Evolutionary conservation across 441 rosid species (phyloP), one percentile per base, ranked within the genome.

Genomic region (Erysimum pusillum): DNA sequence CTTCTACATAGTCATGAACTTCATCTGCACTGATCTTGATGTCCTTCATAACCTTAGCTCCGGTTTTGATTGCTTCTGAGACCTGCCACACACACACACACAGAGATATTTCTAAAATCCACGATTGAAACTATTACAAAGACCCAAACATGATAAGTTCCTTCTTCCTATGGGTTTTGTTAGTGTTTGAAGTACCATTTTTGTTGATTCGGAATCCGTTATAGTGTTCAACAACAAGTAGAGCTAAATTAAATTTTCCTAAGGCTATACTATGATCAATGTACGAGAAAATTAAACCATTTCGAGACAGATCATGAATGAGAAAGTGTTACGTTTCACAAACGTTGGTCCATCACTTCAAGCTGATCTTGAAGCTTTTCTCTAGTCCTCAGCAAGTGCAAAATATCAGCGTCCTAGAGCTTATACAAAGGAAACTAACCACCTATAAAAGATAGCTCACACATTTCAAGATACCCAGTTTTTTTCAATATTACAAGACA

Each of bases 331-430:
- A 92, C 98, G 52, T 83, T 80, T 89, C 88, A 79, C 86, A 83
- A 25, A n/a, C 85, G 92, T 62, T 66, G 89, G 76, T 94, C 91
- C 73, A 87, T 81, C 73, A 87, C 76, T 34, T 83, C 80, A 59
- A 92, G 89, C 80, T 89, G 97, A 49, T 88, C 85, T 76, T 89
- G 94, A 83, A 92, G 97, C 91, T 83, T 92, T 83, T 94, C 95
- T 67, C 82, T 82, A 11, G 95, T 90, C 85, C 89, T 88, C 67
- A 86, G 73, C 87, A 92, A 83, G 83, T 88, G 93, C 83, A 94
- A 84, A 69, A 88, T 67, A 52, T n/a, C n/a, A n/a, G n/a, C n/a
- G n/a, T n/a, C n/a, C n/a, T n/a, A n/a, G n/a, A n/a, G n/a, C n/a
- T n/a, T n/a, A n/a, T n/a, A n/a, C 60, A 67, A 67, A 66, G 4